phyloP scores from a whole-genome alignment of 2,329 filamentous ascomycete species.

The Colletotrichum scovillei region DNA sequence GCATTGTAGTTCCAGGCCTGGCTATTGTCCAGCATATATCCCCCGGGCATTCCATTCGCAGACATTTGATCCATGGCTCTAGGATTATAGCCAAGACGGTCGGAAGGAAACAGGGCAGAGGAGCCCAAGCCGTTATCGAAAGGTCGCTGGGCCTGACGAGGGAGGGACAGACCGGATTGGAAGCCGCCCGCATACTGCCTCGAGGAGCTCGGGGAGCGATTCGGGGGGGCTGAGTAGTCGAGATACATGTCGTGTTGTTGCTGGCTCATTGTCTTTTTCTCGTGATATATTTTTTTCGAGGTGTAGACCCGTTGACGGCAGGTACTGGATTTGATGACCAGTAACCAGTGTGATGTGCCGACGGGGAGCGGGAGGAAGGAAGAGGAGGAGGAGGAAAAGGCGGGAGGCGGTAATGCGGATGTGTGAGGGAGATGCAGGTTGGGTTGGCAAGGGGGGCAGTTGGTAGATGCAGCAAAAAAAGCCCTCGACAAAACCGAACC shows the following conservation, averaged over 20 bases:
- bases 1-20: conserved; percentile 83
- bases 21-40: conserved; percentile 73
- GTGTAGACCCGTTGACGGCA: conserved; percentile 6
- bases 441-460: conserved; percentile 25
- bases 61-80: conserved; percentile 67
- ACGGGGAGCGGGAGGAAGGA: conserved; percentile 4
- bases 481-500: conserved; percentile 19
- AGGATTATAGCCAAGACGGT: conserved; percentile 71
- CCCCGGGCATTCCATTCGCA: conserved; percentile 52
- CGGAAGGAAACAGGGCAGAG: conserved; percentile 76
- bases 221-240: conserved; percentile 68
- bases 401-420: conserved; percentile 8
- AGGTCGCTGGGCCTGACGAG: conserved; percentile 73
- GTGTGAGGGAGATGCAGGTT: conserved; percentile 26
- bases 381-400: neutral
- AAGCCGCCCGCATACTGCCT: conserved; percentile 65
- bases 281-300: conserved; percentile 8
- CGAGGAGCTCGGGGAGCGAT: conserved; percentile 64
- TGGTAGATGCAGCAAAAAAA: conserved; percentile 18
- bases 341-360: conserved; percentile 18
- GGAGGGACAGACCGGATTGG: conserved; percentile 51
- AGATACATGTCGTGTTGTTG: conserved; percentile 78
- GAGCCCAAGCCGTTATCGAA: conserved; percentile 77
- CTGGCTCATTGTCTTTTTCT: conserved; percentile 54
- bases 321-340: conserved; percentile 26